A percentile compares a stretch with the other conserved stretches of the same genome.
Conservation (phyloP, 352 stramenopile species). For the Blastocystis hominis region DNA sequence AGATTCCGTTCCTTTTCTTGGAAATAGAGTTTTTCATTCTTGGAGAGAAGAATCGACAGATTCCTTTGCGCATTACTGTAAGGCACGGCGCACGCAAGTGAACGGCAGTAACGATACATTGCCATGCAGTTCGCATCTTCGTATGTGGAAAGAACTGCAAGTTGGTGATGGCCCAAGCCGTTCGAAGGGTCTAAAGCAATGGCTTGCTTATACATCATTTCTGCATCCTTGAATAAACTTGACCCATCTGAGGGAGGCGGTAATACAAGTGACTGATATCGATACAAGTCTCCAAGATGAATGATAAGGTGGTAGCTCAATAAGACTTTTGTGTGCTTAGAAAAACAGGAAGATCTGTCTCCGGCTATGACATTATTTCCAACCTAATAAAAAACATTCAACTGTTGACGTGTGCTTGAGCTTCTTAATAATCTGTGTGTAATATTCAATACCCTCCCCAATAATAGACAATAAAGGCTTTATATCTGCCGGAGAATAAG, state of each 20-base stretch:
- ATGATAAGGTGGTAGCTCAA: not conserved
- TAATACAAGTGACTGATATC: not conserved
- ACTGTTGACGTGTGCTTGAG: slow-evolving; percentile 1
- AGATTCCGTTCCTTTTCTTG: not conserved
- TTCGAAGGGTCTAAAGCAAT: slow-evolving; percentile 12
- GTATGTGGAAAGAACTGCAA: not conserved
- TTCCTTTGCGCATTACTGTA: not conserved
- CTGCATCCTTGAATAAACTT: not conserved
- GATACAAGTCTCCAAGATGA: slow-evolving; percentile 33
- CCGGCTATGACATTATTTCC: not conserved
- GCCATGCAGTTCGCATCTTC: not conserved
- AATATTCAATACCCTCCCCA: slow-evolving; percentile 14
- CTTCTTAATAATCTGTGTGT: not conserved
- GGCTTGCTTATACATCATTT: slow-evolving; percentile 27
- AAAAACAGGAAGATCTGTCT: not conserved
- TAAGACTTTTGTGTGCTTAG: slow-evolving; percentile 22
- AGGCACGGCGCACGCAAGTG: not conserved
- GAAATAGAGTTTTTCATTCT: slow-evolving; percentile 4
- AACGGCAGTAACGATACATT: slow-evolving; percentile 28
- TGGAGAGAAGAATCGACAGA: not conserved
- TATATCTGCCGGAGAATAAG: not conserved
- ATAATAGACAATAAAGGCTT: not conserved
- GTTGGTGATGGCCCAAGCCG: slow-evolving; percentile 6
- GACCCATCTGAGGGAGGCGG: not conserved
- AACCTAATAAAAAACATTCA: not conserved